Percentiles rank a stretch among this genome's conserved stretches.
Evolutionary conservation across 768 basidiomycete genomes (phyloP).

Genomic region (Tephrocybe rancida): DNA sequence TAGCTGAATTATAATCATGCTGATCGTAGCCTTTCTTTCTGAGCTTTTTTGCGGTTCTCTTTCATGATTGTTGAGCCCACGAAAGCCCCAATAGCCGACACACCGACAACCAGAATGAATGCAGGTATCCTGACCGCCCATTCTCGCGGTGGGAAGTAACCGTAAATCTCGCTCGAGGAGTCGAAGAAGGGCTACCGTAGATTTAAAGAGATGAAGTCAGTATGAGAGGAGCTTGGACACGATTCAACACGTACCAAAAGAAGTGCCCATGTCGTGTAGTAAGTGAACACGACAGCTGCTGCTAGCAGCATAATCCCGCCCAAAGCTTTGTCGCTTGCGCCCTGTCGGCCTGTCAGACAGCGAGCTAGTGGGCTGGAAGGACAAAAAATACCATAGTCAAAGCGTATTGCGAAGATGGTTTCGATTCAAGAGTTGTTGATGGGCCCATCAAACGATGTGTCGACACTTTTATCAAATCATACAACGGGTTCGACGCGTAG

Average conservation of each 20-base stretch:
- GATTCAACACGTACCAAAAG: slow-evolving; percentile 61
- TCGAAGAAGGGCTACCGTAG: slow-evolving; percentile 77
- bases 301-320: slow-evolving; percentile 81
- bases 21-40: slow-evolving; percentile 60
- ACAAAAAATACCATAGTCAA: slow-evolving; percentile 17
- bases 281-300: slow-evolving; percentile 77
- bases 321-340: slow-evolving; percentile 76
- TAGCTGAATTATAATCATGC: slow-evolving; percentile 41
- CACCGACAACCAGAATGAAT: slow-evolving; percentile 76
- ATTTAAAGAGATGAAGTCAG: slow-evolving; percentile 12
- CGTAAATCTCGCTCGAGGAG: slow-evolving; percentile 68
- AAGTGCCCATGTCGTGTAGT: slow-evolving; percentile 93
- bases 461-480: background rate
- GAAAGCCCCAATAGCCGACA: slow-evolving; percentile 80
- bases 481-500: background rate
- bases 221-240: background rate
- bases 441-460: background rate
- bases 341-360: slow-evolving; percentile 44
- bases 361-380: slow-evolving; percentile 4
- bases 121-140: slow-evolving; percentile 92
- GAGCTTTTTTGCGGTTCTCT: slow-evolving; percentile 71
- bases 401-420: slow-evolving; percentile 1
- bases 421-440: slow-evolving; percentile 9
- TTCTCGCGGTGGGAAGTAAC: slow-evolving; percentile 84
- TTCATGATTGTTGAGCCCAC: slow-evolving; percentile 75